A percentile compares a stretch with the other conserved stretches of the same genome.
phyloP scores from a whole-genome alignment of 2,329 filamentous ascomycete species.

The Knoxdaviesia proteae region DNA sequence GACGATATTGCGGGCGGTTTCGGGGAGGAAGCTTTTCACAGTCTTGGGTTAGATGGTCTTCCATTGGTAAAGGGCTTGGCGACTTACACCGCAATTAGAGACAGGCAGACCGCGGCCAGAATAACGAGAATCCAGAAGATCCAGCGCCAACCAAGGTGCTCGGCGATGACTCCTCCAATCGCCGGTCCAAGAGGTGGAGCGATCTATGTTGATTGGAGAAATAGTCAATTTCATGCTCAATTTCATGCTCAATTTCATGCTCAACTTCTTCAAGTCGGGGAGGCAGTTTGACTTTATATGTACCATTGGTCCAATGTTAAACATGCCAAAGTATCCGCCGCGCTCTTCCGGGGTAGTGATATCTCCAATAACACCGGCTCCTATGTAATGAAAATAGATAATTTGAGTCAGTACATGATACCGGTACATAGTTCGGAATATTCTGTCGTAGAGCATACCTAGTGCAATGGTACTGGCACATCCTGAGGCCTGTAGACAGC shows the following conservation, averaged over 20 bases:
- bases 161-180: conserved; percentile 24
- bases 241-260: too few species aligned
- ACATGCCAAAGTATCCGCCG: conserved; percentile 14
- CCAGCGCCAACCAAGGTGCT: conserved; percentile 25
- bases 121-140: conserved; percentile 34
- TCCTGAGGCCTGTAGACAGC: conserved; percentile 12
- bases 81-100: conserved; percentile 12
- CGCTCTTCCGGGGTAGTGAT: conserved; percentile 13
- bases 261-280: too few species aligned
- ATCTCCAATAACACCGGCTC: conserved; percentile 13
- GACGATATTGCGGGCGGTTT: conserved; percentile 11
- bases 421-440: too few species aligned
- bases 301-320: conserved; percentile 18
- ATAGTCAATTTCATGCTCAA: too few species aligned
- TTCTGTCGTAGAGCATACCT: conserved; percentile 6
- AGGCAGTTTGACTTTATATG: background rate
- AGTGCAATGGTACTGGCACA: conserved; percentile 15
- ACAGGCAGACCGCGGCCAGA: conserved; percentile 15
- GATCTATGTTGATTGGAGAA: conserved; percentile 6
- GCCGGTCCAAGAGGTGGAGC: conserved; percentile 26
- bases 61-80: too few species aligned
- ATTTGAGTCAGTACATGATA: too few species aligned
- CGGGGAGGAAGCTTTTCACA: conserved; percentile 8
- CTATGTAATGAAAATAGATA: too few species aligned
- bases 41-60: too few species aligned